These are phyloP conservation scores for Sordariomycetes sp. DNA, from an alignment of 2,329 filamentous ascomycete genomes.

Conservation along the genomic window DNA sequence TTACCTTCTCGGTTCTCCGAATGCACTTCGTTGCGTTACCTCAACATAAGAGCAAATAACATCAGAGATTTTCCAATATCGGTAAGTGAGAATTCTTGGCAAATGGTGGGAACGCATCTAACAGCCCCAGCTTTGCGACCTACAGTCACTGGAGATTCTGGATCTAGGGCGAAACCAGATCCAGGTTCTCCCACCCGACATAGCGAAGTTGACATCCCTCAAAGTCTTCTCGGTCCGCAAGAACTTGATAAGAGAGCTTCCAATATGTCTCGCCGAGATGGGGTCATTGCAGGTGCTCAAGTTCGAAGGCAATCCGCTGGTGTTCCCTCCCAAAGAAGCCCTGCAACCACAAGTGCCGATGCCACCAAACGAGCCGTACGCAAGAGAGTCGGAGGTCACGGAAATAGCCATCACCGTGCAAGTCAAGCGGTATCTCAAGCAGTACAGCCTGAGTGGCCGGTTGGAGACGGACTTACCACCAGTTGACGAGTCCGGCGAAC, in stretches of 20 bases:
- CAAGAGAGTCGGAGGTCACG: slow-evolving; percentile 52
- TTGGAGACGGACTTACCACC: slow-evolving; percentile 27
- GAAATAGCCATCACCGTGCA: slow-evolving; percentile 51
- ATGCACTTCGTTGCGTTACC: slow-evolving; percentile 68
- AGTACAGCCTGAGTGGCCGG: slow-evolving; percentile 40
- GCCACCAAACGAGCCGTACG: slow-evolving; percentile 43
- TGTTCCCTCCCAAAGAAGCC: slow-evolving; percentile 66
- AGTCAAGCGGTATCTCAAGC: slow-evolving; percentile 52
- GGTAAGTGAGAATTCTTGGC: slow-evolving; percentile 23
- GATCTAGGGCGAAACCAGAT: slow-evolving; percentile 88
- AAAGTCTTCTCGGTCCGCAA: slow-evolving; percentile 84
- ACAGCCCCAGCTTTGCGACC: slow-evolving; percentile 62
- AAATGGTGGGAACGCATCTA: background rate
- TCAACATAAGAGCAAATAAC: slow-evolving; percentile 71
- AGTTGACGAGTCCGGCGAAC: slow-evolving; percentile 62
- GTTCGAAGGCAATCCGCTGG: slow-evolving; percentile 78
- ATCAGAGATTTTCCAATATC: slow-evolving; percentile 54
- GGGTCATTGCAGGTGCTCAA: slow-evolving; percentile 81
- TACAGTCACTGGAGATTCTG: slow-evolving; percentile 82
- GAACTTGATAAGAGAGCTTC: slow-evolving; percentile 79
- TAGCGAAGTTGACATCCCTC: slow-evolving; percentile 71
- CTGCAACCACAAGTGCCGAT: slow-evolving; percentile 49
- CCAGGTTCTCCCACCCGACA: slow-evolving; percentile 65
- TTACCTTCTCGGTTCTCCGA: slow-evolving; percentile 65
- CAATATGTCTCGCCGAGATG: slow-evolving; percentile 81